Conservation (phyloP, 345 rosid genomes). For the Iberis pinnata region DNA sequence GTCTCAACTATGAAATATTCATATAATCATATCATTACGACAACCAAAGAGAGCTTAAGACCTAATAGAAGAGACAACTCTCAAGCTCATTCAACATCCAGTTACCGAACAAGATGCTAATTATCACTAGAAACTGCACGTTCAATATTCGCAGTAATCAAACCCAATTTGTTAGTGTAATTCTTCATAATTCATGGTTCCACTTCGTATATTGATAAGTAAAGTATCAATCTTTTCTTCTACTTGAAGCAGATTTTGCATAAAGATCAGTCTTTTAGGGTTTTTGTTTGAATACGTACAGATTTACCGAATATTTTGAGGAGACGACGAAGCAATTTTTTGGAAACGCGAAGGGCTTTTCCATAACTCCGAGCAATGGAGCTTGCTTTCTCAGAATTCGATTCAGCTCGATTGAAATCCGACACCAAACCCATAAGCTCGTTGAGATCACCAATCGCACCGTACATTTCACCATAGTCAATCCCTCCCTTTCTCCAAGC, state of each 20-base stretch:
- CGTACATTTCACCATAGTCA: constrained; percentile 38
- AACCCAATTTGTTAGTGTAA: not conserved
- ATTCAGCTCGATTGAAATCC: constrained; percentile 41
- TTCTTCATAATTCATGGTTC: not conserved
- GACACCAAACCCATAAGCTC: constrained; percentile 42
- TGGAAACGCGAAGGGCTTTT: constrained; percentile 39
- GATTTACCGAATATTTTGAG: constrained; percentile 46
- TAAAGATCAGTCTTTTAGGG: not conserved
- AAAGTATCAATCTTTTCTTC: not conserved
- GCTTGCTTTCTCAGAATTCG: constrained; percentile 43
- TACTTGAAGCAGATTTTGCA: not conserved
- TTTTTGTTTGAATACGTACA: constrained; percentile 28
- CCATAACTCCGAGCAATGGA: constrained; percentile 50
- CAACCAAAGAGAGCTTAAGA: constrained; percentile 1
- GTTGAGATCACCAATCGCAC: constrained; percentile 50
- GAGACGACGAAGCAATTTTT: constrained; percentile 41
- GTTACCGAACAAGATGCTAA: not conserved
- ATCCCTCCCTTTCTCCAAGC: constrained; percentile 55
- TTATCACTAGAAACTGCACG: not conserved
- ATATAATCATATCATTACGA: not conserved
- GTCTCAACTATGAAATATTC: not conserved
- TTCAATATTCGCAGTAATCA: not conserved
- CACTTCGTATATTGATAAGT: not conserved
- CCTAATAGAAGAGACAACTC: not conserved
- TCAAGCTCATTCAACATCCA: not conserved